A percentile compares a stretch with the other conserved stretches of the same genome.
Evolutionary conservation across 352 stramenopile species (phyloP).

Genomic region (Pythium guiyangense): DNA sequence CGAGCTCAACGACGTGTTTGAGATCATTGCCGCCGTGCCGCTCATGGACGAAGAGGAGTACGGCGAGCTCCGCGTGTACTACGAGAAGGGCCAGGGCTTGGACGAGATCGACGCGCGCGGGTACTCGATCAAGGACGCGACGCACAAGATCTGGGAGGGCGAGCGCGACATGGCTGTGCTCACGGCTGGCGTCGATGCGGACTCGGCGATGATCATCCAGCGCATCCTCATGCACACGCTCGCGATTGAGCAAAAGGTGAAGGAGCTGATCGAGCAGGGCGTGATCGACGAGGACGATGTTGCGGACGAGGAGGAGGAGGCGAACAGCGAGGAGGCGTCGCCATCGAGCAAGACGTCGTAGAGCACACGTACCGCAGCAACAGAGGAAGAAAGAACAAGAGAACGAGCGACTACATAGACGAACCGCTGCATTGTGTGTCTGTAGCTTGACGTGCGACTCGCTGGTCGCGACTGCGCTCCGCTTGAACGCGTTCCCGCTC

Average conservation of each 20-base stretch:
- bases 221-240: slow-evolving; percentile 69
- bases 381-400: too few relatives aligned
- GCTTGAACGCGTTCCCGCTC: neutral
- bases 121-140: slow-evolving; percentile 48
- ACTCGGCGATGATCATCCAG: slow-evolving; percentile 67
- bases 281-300: slow-evolving; percentile 7
- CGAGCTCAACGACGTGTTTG: slow-evolving; percentile 61
- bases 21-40: slow-evolving; percentile 67
- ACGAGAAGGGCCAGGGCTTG: slow-evolving; percentile 54
- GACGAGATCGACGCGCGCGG: slow-evolving; percentile 54
- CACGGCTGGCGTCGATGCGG: slow-evolving; percentile 36
- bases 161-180: slow-evolving; percentile 56
- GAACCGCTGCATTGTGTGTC: too few relatives aligned
- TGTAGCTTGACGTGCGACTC: too few relatives aligned
- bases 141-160: slow-evolving; percentile 60
- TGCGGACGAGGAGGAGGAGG: slow-evolving; percentile 2
- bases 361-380: too few relatives aligned
- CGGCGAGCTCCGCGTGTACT: slow-evolving; percentile 49
- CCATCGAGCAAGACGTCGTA: slow-evolving; percentile 4
- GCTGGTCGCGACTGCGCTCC: too few relatives aligned
- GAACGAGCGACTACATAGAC: too few relatives aligned
- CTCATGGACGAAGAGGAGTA: slow-evolving; percentile 68
- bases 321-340: neutral
- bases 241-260: slow-evolving; percentile 58
- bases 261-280: slow-evolving; percentile 31